These are phyloP conservation scores for Boletus semigastroideus DNA, from an alignment of 1,284 basidiomycete genomes.

Conservation along the genomic window DNA sequence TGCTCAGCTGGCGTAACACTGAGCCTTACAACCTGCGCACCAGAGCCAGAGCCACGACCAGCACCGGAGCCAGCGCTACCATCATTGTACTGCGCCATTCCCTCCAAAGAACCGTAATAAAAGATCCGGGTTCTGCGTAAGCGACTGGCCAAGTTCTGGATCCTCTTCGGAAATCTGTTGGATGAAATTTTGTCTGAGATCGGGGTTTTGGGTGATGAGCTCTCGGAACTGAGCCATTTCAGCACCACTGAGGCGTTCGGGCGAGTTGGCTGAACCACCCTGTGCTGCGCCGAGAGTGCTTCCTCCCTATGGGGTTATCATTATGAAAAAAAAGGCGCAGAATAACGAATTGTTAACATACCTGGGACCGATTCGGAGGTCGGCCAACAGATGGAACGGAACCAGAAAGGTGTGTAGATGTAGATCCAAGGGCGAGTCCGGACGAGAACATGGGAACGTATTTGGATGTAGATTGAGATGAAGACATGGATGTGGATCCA, in stretches of 20 bases:
- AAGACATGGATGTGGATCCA: background rate
- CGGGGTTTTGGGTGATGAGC: conserved; percentile 1
- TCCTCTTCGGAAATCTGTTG: conserved; percentile 3
- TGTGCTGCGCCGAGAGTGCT: background rate
- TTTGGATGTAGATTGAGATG: background rate
- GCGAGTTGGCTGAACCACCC: background rate
- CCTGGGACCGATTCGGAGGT: background rate
- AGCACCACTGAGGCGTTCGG: background rate
- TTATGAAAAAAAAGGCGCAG: background rate
- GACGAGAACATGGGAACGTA: background rate
- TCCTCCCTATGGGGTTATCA: background rate
- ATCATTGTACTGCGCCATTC: background rate
- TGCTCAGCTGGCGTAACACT: background rate
- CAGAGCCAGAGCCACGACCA: background rate
- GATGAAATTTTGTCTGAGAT: conserved; percentile 1
- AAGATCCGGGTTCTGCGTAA: conserved; percentile 8
- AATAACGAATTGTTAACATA: background rate
- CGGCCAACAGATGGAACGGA: background rate
- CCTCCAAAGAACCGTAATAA: background rate
- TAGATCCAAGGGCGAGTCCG: background rate
- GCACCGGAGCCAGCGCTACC: too few relatives aligned
- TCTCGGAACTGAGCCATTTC: conserved; percentile 2
- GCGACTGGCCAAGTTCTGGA: background rate
- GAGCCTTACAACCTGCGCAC: background rate
- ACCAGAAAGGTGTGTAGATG: background rate